Evolutionary conservation across 140 eudicot genomes (phyloP), one percentile per base, ranked within the genome.

Genomic region (Flaveria floridana): DNA sequence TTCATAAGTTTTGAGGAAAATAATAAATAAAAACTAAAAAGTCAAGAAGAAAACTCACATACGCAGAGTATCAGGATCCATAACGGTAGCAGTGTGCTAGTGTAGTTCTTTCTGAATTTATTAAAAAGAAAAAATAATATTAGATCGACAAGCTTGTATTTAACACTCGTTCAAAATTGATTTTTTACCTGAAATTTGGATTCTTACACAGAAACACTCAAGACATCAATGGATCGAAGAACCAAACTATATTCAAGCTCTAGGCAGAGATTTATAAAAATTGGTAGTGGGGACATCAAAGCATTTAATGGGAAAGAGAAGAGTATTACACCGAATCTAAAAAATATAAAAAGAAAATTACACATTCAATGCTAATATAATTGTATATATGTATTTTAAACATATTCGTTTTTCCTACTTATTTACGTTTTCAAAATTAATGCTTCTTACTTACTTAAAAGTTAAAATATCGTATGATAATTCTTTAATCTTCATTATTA

Each of bases 21-120:
- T 34, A 34, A 34, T 5, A 34, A 9, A 58, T 20, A 28, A 12
- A 3, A 63, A 28, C 6, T 6, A 59, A 58, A 71, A 28, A 55
- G 50, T 13, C 0, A 34, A 19, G 15, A 72, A 72, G 50, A 39
- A 34, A 72, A 72, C 77, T 72, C 56, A 72, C 77, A 72, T 57
- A 0, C 41, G 56, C n/a, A 56, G 1, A 7, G 68, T 13, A 2
- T 72, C 56, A 1, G 37, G 7, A 37, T 72, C 77, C 77, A 72
- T 72, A 12, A 7, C 53, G 28, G 12, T 37, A 56, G 19, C 42
- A 57, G 58, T 21, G 42, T 72, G 39, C 56, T 57, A 41, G 58
- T 21, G 42, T 72, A 39, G 68, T 57, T 61, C 77, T 28, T 23
- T 21, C 77, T 72, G 68, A 3, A 73, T 1, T 20, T 59, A 30